Evolutionary conservation across 306 rosid species (phyloP), one percentile per base, ranked within the genome.

Genomic region (Argentina anserina): DNA sequence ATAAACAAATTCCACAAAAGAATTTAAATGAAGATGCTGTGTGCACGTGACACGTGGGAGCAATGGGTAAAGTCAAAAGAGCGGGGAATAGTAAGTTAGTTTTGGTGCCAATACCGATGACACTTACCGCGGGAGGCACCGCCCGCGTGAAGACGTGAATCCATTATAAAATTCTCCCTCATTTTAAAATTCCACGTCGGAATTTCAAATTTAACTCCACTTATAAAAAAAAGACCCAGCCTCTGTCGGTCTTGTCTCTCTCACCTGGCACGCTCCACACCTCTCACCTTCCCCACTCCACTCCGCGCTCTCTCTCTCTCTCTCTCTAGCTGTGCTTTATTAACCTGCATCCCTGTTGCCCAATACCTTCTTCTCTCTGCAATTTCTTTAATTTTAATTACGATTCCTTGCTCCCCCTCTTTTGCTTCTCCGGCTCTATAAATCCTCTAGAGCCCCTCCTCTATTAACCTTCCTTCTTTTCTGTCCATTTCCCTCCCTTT

Each of bases 61-160:
- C 1, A 0, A 10, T 8, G 3, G n/a, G 39, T 42, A 17, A 28
- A 60, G 40, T 41, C 21, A 28, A 72, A 28, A 9, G 12, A 40
- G n/a, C 18, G 20, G 65, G n/a, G 34, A 52, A 53, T 17, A 17
- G 50, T 4, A 23, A 53, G 73, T 53, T 15, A 4, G 25, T 9
- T 10, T 20, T 46, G 89, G 87, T 78, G 88, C 70, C 18, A 76
- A 79, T 37, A 77, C 49, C 86, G 52, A 88, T 80, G 90, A 65
- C 31, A 78, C 78, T 71, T 86, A 69, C 28, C 83, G 86, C 83
- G 79, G 87, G 85, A 77, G 82, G 90, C 88, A 86, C 88, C 87
- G 89, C 89, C 88, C 63, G 86, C 90, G 70, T 86, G 93, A 76
- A 52, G n/a, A n/a, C n/a, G n/a, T n/a, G n/a, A n/a, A n/a, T n/a